Evolutionary conservation across 2,329 filamentous ascomycete species (phyloP).

Genomic region (Fusarium acutatum): DNA sequence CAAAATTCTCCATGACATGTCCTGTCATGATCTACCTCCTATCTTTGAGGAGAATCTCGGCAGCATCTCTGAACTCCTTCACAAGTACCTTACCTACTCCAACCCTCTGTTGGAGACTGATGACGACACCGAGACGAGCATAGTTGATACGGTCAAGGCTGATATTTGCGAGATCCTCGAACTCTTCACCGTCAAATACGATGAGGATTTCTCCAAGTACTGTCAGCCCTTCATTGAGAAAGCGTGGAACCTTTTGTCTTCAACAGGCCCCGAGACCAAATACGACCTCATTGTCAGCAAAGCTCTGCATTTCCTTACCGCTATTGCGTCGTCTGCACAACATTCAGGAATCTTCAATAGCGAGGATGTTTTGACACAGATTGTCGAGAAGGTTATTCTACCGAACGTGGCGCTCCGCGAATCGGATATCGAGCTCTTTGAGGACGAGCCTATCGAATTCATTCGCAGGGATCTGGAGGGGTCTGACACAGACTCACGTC

Average conservation of each 20-base stretch:
- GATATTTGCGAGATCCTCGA: conserved; percentile 92
- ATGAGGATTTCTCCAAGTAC: conserved; percentile 87
- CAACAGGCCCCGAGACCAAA: conserved; percentile 85
- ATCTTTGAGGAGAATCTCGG: conserved; percentile 90
- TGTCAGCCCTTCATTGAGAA: conserved; percentile 86
- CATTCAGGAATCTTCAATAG: conserved; percentile 90
- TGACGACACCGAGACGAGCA: conserved; percentile 88
- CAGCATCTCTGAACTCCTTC: conserved; percentile 79
- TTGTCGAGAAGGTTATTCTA: conserved; percentile 94
- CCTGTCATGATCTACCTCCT: conserved; percentile 94
- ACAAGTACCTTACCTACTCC: conserved; percentile 93
- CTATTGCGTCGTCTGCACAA: conserved; percentile 78
- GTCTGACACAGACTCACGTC: conserved; percentile 92
- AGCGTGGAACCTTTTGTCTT: conserved; percentile 90
- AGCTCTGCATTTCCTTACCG: conserved; percentile 92
- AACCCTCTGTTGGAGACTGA: conserved; percentile 84
- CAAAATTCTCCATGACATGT: conserved; percentile 94
- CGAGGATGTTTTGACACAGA: conserved; percentile 79
- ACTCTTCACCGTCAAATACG: conserved; percentile 92
- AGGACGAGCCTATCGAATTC: conserved; percentile 98
- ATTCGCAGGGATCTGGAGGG: conserved; percentile 95
- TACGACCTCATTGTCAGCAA: conserved; percentile 95
- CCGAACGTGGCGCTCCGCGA: conserved; percentile 93
- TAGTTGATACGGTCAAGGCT: conserved; percentile 86
- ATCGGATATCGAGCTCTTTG: conserved; percentile 93